Percentiles rank a stretch among this genome's conserved stretches.
These are phyloP conservation scores for Phyllosticta capitalensis DNA, from an alignment of 2,329 filamentous ascomycete genomes.

Conservation along the genomic window DNA sequence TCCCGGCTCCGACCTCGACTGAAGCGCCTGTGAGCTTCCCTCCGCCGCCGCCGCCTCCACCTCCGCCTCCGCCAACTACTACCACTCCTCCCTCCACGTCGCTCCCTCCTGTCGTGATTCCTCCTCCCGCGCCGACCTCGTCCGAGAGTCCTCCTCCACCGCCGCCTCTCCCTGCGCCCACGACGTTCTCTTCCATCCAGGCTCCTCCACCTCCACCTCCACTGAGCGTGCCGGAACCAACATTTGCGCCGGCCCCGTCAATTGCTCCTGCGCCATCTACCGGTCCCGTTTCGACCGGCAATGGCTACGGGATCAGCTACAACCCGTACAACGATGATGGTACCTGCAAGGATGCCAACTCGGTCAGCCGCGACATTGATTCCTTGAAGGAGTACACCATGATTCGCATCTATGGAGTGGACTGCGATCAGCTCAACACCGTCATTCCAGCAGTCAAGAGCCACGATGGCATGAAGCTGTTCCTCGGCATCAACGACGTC, in stretches of 20 bases:
- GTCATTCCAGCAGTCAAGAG: slow-evolving; percentile 54
- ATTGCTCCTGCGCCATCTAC: background rate
- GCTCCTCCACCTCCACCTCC: background rate
- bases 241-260: background rate
- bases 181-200: background rate
- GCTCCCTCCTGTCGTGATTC: background rate
- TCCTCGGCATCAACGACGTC: slow-evolving; percentile 59
- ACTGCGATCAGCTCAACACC: slow-evolving; percentile 62
- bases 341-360: slow-evolving; percentile 56
- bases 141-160: background rate
- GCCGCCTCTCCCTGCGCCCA: background rate
- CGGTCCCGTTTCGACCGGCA: background rate
- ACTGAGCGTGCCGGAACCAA: background rate
- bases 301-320: slow-evolving; percentile 7
- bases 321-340: slow-evolving; percentile 6
- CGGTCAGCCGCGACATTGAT: slow-evolving; percentile 57
- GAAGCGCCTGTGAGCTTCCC: background rate
- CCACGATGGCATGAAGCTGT: slow-evolving; percentile 51
- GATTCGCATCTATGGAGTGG: slow-evolving; percentile 70
- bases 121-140: background rate
- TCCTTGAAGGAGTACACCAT: slow-evolving; percentile 49
- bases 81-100: background rate
- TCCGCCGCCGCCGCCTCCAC: background rate
- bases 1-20: background rate
- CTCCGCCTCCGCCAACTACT: background rate